A percentile compares a stretch with the other conserved stretches of the same genome.
Evolutionary conservation across 176 grass and related monocot genomes (phyloP).

Genomic region (Ampelocalamus luodianensis): DNA sequence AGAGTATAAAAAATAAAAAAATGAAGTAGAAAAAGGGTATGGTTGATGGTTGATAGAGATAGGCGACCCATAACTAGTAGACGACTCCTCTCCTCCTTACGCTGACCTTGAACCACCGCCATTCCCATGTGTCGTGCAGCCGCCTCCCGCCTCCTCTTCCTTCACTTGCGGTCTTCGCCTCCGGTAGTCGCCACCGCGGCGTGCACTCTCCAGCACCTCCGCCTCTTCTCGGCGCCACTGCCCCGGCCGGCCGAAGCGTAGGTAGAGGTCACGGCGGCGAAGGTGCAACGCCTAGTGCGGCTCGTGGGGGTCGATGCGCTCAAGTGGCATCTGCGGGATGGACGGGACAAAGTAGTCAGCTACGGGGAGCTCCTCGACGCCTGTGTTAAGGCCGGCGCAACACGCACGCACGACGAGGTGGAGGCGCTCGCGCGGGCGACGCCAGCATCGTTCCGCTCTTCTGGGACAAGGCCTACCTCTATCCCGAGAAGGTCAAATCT

Average conservation of each 20-base stretch:
- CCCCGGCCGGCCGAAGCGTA: neutral
- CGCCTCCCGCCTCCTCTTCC: no score
- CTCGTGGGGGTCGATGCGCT: constrained; percentile 70
- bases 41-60: no score
- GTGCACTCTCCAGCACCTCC: constrained; percentile 20
- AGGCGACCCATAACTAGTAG: no score
- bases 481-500: constrained; percentile 61
- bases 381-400: constrained; percentile 51
- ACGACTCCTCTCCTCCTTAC: no score
- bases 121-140: no score
- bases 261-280: constrained; percentile 33
- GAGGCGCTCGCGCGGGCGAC: constrained; percentile 45
- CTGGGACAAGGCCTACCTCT: constrained; percentile 72
- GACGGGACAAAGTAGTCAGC: constrained; percentile 37
- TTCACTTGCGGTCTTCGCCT: neutral
- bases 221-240: constrained; percentile 39
- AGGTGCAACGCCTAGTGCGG: constrained; percentile 61
- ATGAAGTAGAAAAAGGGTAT: no score
- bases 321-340: constrained; percentile 23
- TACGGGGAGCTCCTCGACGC: constrained; percentile 61
- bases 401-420: constrained; percentile 50
- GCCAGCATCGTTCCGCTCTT: constrained; percentile 69
- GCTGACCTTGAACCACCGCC: no score
- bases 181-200: neutral
- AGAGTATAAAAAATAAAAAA: no score